Evolutionary conservation across 768 basidiomycete species (phyloP).

Genomic region (Terana coerulea): DNA sequence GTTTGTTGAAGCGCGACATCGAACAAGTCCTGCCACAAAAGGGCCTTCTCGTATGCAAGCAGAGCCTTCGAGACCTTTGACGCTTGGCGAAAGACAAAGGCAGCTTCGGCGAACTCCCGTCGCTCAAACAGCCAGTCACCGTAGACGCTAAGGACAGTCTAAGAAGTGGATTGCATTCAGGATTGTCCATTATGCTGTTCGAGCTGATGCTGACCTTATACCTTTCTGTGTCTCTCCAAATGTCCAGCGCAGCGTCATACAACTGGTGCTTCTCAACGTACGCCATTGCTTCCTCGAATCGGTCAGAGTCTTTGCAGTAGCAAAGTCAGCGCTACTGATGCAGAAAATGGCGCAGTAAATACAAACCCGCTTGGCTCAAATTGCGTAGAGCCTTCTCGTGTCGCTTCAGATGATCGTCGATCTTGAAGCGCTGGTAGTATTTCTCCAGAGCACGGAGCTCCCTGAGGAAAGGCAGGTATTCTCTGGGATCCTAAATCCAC

Average conservation of each 20-base stretch:
- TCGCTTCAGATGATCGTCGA: slow-evolving; percentile 88
- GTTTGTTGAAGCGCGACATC: slow-evolving; percentile 61
- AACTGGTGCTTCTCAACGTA: slow-evolving; percentile 80
- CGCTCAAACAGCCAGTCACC: slow-evolving; percentile 86
- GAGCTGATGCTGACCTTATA: slow-evolving; percentile 45
- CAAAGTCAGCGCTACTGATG: no score
- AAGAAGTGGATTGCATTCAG: neutral
- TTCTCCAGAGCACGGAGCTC: slow-evolving; percentile 79
- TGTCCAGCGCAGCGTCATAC: slow-evolving; percentile 65
- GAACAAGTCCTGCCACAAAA: slow-evolving; percentile 92
- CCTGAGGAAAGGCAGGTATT: slow-evolving; percentile 95
- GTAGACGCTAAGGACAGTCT: slow-evolving; percentile 72
- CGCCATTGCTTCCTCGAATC: slow-evolving; percentile 74
- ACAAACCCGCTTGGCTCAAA: slow-evolving; percentile 66
- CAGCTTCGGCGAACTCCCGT: slow-evolving; percentile 80
- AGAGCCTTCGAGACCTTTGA: slow-evolving; percentile 66
- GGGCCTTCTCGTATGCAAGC: slow-evolving; percentile 80
- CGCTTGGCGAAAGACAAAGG: slow-evolving; percentile 76
- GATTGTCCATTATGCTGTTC: slow-evolving; percentile 8
- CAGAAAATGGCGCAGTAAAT: neutral
- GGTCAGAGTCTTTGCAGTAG: slow-evolving; percentile 46
- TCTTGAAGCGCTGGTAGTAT: slow-evolving; percentile 82
- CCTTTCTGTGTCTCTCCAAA: slow-evolving; percentile 67
- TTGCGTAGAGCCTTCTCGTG: slow-evolving; percentile 71
- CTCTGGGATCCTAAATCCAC: slow-evolving; percentile 78